Conservation (phyloP, 441 rosid genomes). For the Hura crepitans region DNA sequence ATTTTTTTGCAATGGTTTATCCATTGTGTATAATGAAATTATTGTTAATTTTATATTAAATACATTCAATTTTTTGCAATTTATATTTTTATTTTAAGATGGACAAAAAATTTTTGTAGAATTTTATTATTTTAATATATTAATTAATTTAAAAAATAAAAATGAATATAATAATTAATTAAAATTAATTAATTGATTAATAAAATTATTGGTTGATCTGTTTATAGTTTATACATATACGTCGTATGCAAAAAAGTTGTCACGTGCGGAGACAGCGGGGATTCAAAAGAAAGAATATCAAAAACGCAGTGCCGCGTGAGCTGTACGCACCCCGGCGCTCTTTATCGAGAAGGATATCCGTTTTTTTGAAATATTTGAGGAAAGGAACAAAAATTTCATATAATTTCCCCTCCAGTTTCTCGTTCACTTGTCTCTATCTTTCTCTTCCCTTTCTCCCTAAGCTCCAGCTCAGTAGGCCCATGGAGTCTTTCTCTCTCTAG, state of each 20-base stretch:
- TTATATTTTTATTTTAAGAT: too few species aligned
- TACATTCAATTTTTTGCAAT: too few species aligned
- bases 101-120: too few species aligned
- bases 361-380: not conserved
- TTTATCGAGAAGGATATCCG: not conserved
- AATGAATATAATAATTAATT: too few species aligned
- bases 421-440: slow-evolving; percentile 33
- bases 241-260: not conserved
- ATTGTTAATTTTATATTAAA: too few species aligned
- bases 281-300: not conserved
- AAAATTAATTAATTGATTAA: too few species aligned
- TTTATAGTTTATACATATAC: too few species aligned
- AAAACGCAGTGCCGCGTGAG: not conserved
- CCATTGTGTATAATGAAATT: too few species aligned
- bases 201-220: too few species aligned
- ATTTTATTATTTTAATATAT: too few species aligned
- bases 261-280: not conserved
- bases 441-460: slow-evolving; percentile 25
- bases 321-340: slow-evolving; percentile 15
- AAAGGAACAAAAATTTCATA: slow-evolving; percentile 3
- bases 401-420: slow-evolving; percentile 49
- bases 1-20: too few species aligned
- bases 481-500: slow-evolving; percentile 26
- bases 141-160: too few species aligned
- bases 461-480: slow-evolving; percentile 38